Conservation (phyloP, 78 protist genomes). For the Protostelium mycophagum region DNA sequence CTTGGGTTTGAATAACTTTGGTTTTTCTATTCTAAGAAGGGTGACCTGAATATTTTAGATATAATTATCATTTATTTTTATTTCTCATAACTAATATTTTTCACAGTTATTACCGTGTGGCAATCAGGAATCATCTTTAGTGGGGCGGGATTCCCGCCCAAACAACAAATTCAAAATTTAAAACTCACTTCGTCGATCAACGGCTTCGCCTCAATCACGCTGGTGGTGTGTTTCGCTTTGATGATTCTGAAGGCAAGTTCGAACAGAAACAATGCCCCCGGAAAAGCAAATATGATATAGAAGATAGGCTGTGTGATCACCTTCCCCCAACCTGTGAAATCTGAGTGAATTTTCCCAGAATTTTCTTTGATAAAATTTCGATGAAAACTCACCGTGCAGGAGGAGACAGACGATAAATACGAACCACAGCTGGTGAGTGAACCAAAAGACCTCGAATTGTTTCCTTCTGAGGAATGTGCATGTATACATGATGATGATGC, state of each 20-base stretch:
- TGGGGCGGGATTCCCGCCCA: no score
- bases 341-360: no score
- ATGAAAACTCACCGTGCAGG: slow-evolving; percentile 30
- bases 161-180: no score
- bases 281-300: slow-evolving; percentile 29
- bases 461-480: slow-evolving; percentile 50
- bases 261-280: slow-evolving; percentile 19
- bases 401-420: slow-evolving; percentile 15
- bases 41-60: neutral
- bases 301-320: slow-evolving; percentile 10
- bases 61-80: no score
- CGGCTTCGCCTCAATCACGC: slow-evolving; percentile 20
- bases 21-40: slow-evolving; percentile 15
- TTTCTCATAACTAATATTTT: no score
- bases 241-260: slow-evolving; percentile 20
- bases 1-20: slow-evolving; percentile 25
- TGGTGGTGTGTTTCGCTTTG: slow-evolving; percentile 11
- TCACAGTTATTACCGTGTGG: no score
- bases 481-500: slow-evolving; percentile 11
- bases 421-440: slow-evolving; percentile 45
- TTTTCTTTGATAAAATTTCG: no score
- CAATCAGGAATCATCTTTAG: no score
- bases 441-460: slow-evolving; percentile 47
- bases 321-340: neutral
- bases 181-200: slow-evolving; percentile 42